These are phyloP conservation scores for Mercurialis annua DNA, from an alignment of 345 rosid species.

Conservation along the genomic window DNA sequence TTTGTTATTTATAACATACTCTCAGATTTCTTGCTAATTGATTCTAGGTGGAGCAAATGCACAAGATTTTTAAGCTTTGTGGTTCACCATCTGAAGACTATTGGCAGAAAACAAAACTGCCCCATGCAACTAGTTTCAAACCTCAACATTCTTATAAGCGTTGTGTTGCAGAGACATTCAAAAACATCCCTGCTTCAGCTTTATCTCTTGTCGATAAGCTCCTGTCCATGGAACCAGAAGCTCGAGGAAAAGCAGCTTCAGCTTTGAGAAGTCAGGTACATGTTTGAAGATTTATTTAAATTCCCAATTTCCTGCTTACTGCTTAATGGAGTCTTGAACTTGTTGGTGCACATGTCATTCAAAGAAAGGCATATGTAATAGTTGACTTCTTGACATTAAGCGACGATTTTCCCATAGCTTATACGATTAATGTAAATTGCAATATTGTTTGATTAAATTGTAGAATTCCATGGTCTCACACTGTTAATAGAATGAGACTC, in stretches of 20 bases:
- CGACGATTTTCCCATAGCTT: too few species aligned
- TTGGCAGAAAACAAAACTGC: constrained; percentile 66
- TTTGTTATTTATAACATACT: background rate
- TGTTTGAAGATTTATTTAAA: background rate
- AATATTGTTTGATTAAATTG: too few species aligned
- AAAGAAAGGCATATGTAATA: background rate
- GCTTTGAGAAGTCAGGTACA: constrained; percentile 24
- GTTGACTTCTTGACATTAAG: background rate
- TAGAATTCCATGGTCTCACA: too few species aligned
- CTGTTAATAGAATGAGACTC: too few species aligned
- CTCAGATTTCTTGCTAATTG: background rate
- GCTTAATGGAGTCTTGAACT: background rate
- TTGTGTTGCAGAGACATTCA: constrained; percentile 18
- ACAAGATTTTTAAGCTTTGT: constrained; percentile 91
- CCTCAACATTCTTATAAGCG: constrained; percentile 26
- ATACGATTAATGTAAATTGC: background rate
- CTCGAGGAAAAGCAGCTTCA: constrained; percentile 22
- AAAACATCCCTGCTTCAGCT: constrained; percentile 25
- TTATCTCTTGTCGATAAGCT: constrained; percentile 22
- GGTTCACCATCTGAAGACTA: constrained; percentile 81
- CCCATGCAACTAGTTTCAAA: constrained; percentile 35
- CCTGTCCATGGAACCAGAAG: constrained; percentile 21
- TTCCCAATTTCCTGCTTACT: background rate
- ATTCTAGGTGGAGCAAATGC: constrained; percentile 90
- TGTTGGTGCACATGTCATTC: background rate